A percentile compares a stretch with the other conserved stretches of the same genome.
These are phyloP conservation scores for Dipteronia sinensis DNA, from an alignment of 345 rosid species.

Conservation along the genomic window DNA sequence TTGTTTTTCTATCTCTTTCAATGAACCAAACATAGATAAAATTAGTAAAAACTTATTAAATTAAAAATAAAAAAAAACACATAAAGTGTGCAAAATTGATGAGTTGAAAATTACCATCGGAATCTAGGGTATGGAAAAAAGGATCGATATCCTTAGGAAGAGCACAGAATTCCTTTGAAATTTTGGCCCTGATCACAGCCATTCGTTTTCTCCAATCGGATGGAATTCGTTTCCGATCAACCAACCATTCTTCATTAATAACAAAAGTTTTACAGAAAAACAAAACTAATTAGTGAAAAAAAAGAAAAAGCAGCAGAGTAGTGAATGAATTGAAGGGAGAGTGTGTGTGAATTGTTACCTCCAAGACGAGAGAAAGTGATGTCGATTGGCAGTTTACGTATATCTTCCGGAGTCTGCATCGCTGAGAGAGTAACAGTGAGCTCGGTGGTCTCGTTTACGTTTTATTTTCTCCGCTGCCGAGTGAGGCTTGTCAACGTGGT, in stretches of 20 bases:
- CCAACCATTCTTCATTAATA: slow-evolving; percentile 75
- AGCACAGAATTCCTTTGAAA: slow-evolving; percentile 68
- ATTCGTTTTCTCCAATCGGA: slow-evolving; percentile 89
- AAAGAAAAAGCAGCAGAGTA: neutral
- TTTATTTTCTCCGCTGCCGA: neutral
- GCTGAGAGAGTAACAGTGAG: neutral
- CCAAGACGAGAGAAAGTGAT: slow-evolving; percentile 92
- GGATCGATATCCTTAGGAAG: slow-evolving; percentile 85
- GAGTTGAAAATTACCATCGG: slow-evolving; percentile 52
- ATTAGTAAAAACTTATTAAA: neutral
- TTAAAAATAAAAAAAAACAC: neutral
- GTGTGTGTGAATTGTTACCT: slow-evolving; percentile 42
- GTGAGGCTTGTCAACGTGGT: neutral
- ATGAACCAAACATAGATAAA: too few species aligned
- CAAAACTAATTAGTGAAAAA: neutral
- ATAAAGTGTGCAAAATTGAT: neutral
- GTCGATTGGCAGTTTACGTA: slow-evolving; percentile 91
- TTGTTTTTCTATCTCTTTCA: too few species aligned
- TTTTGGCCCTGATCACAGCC: slow-evolving; percentile 65
- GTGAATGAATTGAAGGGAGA: neutral
- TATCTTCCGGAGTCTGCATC: slow-evolving; percentile 70
- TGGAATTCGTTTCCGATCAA: slow-evolving; percentile 93
- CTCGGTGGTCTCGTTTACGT: neutral
- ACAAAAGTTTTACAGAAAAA: neutral
- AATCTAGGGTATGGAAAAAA: slow-evolving; percentile 71